These are phyloP conservation scores for Aspergillus carbonarius DNA, from an alignment of 2,329 filamentous ascomycete species.

Conservation along the genomic window DNA sequence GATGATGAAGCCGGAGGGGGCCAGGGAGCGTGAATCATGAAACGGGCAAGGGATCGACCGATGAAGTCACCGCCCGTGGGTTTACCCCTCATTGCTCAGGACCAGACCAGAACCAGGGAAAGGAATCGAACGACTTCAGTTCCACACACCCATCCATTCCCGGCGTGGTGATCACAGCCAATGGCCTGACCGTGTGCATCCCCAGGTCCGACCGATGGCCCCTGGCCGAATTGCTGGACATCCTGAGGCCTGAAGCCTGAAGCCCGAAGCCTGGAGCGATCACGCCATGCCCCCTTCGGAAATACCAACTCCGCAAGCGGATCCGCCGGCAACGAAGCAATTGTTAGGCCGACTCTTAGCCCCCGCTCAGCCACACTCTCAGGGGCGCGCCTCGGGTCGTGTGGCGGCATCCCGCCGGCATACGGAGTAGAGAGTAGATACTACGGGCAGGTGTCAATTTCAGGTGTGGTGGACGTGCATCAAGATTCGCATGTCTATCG, in stretches of 20 bases:
- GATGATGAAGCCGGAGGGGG: not conserved
- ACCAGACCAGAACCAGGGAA: not conserved
- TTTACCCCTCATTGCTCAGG: not conserved
- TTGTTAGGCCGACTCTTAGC: no score
- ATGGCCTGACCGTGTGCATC: not conserved
- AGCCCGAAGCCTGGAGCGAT: not conserved
- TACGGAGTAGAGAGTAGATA: not conserved
- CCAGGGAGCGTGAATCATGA: no score
- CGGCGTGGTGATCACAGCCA: not conserved
- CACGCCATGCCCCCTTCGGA: not conserved
- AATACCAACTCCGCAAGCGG: not conserved
- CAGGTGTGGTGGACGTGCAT: not conserved
- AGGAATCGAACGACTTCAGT: not conserved
- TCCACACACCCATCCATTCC: not conserved
- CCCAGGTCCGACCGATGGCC: not conserved
- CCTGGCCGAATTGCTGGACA: no score
- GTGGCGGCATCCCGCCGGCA: no score
- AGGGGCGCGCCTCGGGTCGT: not conserved
- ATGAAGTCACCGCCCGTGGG: conserved; percentile 7
- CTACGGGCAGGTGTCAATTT: not conserved
- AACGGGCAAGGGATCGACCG: not conserved
- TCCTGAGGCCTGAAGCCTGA: not conserved
- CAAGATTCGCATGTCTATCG: not conserved
- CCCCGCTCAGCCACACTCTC: not conserved
- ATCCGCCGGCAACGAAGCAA: not conserved